Base-by-base conservation (phyloP, 148 eudicot species). In the Salicornia ramosissima region DNA sequence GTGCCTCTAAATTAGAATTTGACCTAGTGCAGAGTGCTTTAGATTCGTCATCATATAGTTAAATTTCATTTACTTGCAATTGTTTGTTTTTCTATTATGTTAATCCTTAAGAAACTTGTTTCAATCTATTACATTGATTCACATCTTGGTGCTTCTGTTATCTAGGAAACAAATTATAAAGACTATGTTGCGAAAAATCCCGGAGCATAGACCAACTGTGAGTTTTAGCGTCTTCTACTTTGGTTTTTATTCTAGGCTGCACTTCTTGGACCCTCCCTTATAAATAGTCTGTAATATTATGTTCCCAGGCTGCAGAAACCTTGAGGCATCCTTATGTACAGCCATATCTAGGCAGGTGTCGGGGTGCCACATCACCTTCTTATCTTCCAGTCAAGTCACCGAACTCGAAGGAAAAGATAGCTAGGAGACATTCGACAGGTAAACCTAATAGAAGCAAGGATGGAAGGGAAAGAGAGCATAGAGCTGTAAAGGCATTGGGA, bases 121-220 rank as follows among this genome's bases (percentile, higher is more conserved):
- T 6, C 30, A 10, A 22, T 1, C 25, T 29, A 22, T 59, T 29
- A 45, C 34, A 24, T 21, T 73, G 70, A 16, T 25, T 39, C 31
- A 42, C 57, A 51, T 18, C 43, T 61, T 22, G 21, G 21, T 46
- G 18, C 29, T 26, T 47, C 26, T 67, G 43, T 39, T 63, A 51
- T 79, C 15, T 85, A 94, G 99, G 84, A 89, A 87, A 75, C 99
- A 94, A 80, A 89, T 94, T 28, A 87, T 94, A 40, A 94, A 94
- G 81, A 88, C 77, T 79, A 91, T 94, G 99, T 83, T 94, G 64
- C 85, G 99, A 78, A 94, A 88, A 81, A 87, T 77, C 61, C 91
- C 99, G n/a, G 99, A 94, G 71, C 87, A 89, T 78, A 76, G 99
- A 71, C 99, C 99, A 30, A 91, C 97, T 29, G 99, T 94, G 78